phyloP scores from a whole-genome alignment of 352 stramenopile genomes.

The Phytophthora boehmeriae region DNA sequence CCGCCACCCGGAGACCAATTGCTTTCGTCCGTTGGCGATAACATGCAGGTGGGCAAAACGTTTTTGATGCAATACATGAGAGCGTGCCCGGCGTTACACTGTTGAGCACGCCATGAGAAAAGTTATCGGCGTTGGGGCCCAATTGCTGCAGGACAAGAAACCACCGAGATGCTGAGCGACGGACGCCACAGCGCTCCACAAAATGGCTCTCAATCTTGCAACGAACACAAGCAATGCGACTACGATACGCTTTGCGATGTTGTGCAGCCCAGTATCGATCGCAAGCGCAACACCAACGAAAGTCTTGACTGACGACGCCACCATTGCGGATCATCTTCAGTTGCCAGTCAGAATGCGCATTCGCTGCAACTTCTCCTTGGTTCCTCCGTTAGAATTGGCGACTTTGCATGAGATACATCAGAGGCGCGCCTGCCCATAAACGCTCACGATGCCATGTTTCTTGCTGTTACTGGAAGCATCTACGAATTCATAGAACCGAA shows the following conservation, averaged over 20 bases:
- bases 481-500: conserved; percentile 50
- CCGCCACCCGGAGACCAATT: conserved; percentile 81
- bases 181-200: conserved; percentile 88
- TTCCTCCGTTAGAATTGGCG: conserved; percentile 24
- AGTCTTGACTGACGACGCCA: conserved; percentile 88
- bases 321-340: no score
- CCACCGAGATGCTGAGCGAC: conserved; percentile 89
- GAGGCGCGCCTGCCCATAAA: no score
- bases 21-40: conserved; percentile 81
- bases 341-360: conserved; percentile 92
- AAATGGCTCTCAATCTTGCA: conserved; percentile 91
- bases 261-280: conserved; percentile 95
- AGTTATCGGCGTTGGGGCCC: conserved; percentile 50
- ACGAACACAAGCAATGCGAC: conserved; percentile 96
- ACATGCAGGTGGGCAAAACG: conserved; percentile 90
- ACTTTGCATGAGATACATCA: conserved; percentile 19
- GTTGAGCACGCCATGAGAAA: conserved; percentile 89
- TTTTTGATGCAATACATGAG: conserved; percentile 91
- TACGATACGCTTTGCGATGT: conserved; percentile 95
- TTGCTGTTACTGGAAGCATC: conserved; percentile 32
- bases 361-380: conserved; percentile 62
- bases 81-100: conserved; percentile 94
- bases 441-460: no score
- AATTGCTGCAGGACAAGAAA: conserved; percentile 78
- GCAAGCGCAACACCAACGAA: conserved; percentile 89